These are phyloP conservation scores for Endocalyx cinctus DNA, from an alignment of 2,329 filamentous ascomycete genomes.

Conservation along the genomic window DNA sequence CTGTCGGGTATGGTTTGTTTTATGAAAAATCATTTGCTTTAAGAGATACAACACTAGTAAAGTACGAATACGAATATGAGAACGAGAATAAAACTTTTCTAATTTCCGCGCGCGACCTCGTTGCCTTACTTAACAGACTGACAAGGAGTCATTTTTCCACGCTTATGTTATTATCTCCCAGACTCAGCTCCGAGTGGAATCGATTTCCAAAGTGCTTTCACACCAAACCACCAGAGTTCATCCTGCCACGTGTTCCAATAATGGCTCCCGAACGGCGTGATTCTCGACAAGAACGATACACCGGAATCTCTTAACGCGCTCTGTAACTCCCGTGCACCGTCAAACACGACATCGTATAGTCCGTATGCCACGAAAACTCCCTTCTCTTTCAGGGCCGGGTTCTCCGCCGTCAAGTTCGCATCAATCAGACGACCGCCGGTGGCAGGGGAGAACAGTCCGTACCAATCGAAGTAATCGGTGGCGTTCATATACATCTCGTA, in stretches of 20 bases:
- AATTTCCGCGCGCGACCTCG: no score
- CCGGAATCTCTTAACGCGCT: slow-evolving; percentile 13
- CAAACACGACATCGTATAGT: slow-evolving; percentile 22
- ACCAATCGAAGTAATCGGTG: slow-evolving; percentile 24
- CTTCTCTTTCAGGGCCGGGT: slow-evolving; percentile 13
- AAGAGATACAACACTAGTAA: no score
- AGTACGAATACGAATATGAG: no score
- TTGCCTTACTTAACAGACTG: no score
- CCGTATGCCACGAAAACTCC: slow-evolving; percentile 24
- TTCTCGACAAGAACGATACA: slow-evolving; percentile 14
- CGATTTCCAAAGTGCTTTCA: slow-evolving; percentile 24
- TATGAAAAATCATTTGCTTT: no score
- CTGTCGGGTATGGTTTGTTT: no score
- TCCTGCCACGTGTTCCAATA: slow-evolving; percentile 27
- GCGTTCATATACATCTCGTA: slow-evolving; percentile 29
- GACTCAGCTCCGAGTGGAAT: no score
- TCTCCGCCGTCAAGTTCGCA: slow-evolving; percentile 9
- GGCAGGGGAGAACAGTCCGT: slow-evolving; percentile 25
- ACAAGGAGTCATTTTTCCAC: no score
- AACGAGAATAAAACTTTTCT: no score
- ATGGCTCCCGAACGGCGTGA: slow-evolving; percentile 22
- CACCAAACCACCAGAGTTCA: slow-evolving; percentile 24
- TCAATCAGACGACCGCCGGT: slow-evolving; percentile 13
- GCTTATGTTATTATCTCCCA: no score
- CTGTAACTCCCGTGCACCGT: slow-evolving; percentile 16